These are phyloP conservation scores for Geotrichum reessii DNA, from an alignment of 1,139 yeast genomes.

Conservation along the genomic window DNA sequence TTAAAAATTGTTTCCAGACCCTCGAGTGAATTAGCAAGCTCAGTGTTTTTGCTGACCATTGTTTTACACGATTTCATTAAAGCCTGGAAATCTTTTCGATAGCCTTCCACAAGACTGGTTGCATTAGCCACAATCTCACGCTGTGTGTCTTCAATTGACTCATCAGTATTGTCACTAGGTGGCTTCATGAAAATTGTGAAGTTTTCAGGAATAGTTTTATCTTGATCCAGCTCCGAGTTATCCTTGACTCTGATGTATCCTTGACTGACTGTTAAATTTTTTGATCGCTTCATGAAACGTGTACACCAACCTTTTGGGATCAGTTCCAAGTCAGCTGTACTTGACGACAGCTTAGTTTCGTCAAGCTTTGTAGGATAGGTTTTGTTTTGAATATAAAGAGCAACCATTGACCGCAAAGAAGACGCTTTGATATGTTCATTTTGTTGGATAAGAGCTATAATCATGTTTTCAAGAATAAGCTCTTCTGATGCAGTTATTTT, in stretches of 20 bases:
- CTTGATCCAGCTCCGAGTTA: neutral
- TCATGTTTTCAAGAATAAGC: constrained; percentile 17
- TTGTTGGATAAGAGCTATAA: constrained; percentile 18
- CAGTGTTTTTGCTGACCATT: neutral
- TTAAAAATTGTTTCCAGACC: constrained; percentile 9
- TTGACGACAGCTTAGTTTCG: neutral
- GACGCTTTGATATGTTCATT: constrained; percentile 19
- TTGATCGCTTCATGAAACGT: constrained; percentile 18
- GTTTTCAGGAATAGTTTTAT: neutral
- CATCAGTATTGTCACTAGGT: constrained; percentile 1
- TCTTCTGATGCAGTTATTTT: constrained; percentile 19
- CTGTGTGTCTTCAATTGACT: constrained; percentile 14
- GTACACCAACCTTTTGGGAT: constrained; percentile 21
- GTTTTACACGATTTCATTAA: neutral
- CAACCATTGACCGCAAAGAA: constrained; percentile 17
- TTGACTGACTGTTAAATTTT: constrained; percentile 12
- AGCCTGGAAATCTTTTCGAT: constrained; percentile 5
- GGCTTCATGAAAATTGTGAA: constrained; percentile 15
- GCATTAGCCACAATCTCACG: constrained; percentile 13
- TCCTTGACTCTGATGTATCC: constrained; percentile 13
- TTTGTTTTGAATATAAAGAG: constrained; percentile 19
- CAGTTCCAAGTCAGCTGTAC: constrained; percentile 5
- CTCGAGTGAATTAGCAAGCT: neutral
- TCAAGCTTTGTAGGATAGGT: constrained; percentile 11
- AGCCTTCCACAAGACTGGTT: constrained; percentile 11